Base-by-base conservation (phyloP, 148 eudicot species). In the Camellia sinensis region DNA sequence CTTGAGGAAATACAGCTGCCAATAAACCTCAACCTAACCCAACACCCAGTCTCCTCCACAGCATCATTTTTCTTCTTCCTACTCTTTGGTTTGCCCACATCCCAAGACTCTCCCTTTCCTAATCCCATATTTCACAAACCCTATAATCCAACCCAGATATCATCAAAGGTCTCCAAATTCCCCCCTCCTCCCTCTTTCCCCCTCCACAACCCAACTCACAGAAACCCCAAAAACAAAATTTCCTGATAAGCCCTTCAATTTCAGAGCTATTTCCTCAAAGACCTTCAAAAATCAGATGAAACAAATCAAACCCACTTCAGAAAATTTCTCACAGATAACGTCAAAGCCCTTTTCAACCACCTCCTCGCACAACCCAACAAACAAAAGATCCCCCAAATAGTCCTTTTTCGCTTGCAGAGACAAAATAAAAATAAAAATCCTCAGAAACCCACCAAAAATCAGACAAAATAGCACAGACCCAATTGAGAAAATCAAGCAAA, bases 1-100 rank as follows among this genome's bases (percentile, higher is more conserved):
- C 97, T 96, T 88, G 99, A 93, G 80, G 89, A 73, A 85, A 93
- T 86, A 88, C 98, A 93, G 83, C 94, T 85, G 63, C 95, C 89
- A 69, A 93, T 77, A 83, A 93, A 87, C 84, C 98, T 82, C 79
- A 92, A 74, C 79, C 89, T 92, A 84, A 88, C 81, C 95, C 99
- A 97, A 85, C 98, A 97, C 6, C 99, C 98, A 84, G 87, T 94
- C 1, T 86, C 89, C 68, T 85, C 90, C 54, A 67, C 87, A 76
- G 70, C 85, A 78, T 73, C 87, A 78, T 82, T 88, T 71, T 84
- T 80, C 79, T 86, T 87, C 66, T 74, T 74, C 83, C 67, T 75
- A 62, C 82, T 86, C 86, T 91, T 88, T 71, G 89, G 85, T 87
- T 89, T 91, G 63, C 74, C 90, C 79, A 85, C 94, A 75, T 89